Conservation (phyloP, 352 stramenopile genomes). For the Phytophthora sojae region DNA sequence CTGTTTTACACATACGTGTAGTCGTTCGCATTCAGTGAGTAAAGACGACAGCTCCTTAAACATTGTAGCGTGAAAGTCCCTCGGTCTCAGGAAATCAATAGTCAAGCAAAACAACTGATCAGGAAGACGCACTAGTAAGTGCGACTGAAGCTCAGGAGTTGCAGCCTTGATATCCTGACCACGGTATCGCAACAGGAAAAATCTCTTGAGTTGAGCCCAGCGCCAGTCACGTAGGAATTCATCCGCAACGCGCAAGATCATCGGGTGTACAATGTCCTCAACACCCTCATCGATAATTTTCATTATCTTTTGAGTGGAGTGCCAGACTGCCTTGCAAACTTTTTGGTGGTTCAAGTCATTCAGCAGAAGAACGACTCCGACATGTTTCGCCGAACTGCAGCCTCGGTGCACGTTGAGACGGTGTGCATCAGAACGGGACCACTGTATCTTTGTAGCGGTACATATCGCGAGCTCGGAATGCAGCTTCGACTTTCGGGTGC, state of each 20-base stretch:
- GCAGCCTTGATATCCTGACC: not conserved
- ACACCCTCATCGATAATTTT: not conserved
- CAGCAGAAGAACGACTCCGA: not conserved
- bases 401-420: not conserved
- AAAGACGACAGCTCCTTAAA: not conserved
- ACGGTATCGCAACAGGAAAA: constrained; percentile 10
- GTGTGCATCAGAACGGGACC: not conserved
- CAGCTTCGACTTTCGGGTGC: not conserved
- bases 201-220: constrained; percentile 4
- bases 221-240: constrained; percentile 1
- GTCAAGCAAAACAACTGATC: constrained; percentile 4
- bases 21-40: not conserved
- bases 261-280: not conserved
- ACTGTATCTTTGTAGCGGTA: not conserved
- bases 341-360: not conserved
- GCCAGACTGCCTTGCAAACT: not conserved
- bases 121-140: constrained; percentile 2
- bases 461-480: not conserved
- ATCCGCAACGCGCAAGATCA: not conserved
- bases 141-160: not conserved
- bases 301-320: not conserved
- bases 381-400: not conserved
- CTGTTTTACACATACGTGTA: not conserved
- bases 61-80: not conserved
- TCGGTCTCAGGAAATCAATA: not conserved